These are phyloP conservation scores for Kokia cookei DNA, from an alignment of 441 rosid species.

Conservation along the genomic window DNA sequence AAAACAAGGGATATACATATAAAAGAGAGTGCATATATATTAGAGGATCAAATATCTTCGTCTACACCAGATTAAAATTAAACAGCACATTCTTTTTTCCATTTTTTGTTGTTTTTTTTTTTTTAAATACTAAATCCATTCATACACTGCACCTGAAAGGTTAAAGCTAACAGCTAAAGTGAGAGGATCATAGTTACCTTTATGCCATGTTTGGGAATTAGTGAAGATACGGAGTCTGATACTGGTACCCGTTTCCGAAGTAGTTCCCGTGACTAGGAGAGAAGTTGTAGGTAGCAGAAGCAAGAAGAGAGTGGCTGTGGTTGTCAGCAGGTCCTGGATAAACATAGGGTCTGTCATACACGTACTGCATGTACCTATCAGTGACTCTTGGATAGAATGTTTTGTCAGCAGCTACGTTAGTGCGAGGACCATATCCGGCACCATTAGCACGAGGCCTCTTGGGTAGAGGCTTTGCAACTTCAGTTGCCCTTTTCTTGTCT, in stretches of 20 bases:
- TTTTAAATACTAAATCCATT: constrained; percentile 53
- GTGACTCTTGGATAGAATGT: constrained; percentile 54
- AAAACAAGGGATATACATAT: background rate
- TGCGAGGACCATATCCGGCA: constrained; percentile 57
- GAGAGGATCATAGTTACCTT: constrained; percentile 51
- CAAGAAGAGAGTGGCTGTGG: constrained; percentile 48
- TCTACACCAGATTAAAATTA: constrained; percentile 49
- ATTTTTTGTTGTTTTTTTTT: constrained; percentile 16
- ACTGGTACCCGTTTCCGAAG: constrained; percentile 85
- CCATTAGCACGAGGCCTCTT: constrained; percentile 85
- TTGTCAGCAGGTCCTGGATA: constrained; percentile 61
- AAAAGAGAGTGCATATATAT: constrained; percentile 21
- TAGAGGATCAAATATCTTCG: constrained; percentile 48
- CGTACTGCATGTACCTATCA: constrained; percentile 77
- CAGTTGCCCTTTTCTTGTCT: constrained; percentile 79
- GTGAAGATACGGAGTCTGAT: constrained; percentile 85
- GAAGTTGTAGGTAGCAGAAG: constrained; percentile 63
- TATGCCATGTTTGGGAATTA: constrained; percentile 47
- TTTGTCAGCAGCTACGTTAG: constrained; percentile 43
- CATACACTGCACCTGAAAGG: constrained; percentile 50
- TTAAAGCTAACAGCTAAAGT: constrained; percentile 73
- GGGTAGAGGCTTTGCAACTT: constrained; percentile 61
- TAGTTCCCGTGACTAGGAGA: constrained; percentile 72
- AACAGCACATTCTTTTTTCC: constrained; percentile 21
- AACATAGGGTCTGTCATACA: constrained; percentile 73